Percentiles rank a stretch among this genome's conserved stretches.
Conservation (phyloP, 202 grass and related monocot species). For the Musa balbisiana region DNA sequence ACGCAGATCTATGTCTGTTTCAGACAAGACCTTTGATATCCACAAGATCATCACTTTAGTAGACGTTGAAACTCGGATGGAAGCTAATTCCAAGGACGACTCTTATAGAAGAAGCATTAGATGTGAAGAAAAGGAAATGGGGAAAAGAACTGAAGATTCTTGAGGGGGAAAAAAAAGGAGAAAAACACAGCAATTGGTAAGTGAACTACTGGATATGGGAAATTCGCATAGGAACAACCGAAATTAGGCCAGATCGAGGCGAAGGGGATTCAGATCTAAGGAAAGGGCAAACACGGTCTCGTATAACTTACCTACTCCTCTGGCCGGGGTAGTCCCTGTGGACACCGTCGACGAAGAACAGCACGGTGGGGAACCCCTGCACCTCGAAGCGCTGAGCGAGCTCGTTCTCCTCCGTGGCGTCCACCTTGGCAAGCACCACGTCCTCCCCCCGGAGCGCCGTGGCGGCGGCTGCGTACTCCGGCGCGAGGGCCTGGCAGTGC, state of each 20-base stretch:
- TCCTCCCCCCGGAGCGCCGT: constrained; percentile 35
- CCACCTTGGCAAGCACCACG: constrained; percentile 70
- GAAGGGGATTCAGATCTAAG: not conserved
- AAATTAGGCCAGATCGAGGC: not conserved
- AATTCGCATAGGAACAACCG: not conserved
- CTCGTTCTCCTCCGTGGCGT: constrained; percentile 70
- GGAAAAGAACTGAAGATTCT: too few species aligned
- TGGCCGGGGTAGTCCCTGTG: constrained; percentile 54
- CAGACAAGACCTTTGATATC: too few species aligned
- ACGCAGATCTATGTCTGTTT: too few species aligned
- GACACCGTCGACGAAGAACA: constrained; percentile 81
- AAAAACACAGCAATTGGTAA: too few species aligned
- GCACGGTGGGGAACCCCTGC: constrained; percentile 79
- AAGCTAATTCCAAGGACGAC: too few species aligned
- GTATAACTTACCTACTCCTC: constrained; percentile 35
- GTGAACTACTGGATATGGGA: too few species aligned
- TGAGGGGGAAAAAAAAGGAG: too few species aligned
- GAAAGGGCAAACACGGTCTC: not conserved
- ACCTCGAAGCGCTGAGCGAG: constrained; percentile 64
- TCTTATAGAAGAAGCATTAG: too few species aligned
- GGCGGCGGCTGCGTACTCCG: constrained; percentile 78
- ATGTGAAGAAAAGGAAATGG: too few species aligned
- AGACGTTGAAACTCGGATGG: too few species aligned
- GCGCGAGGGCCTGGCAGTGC: constrained; percentile 65
- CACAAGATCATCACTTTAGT: too few species aligned